These are phyloP conservation scores for Trichoderma oligosporum DNA, from an alignment of 2,329 filamentous ascomycete species.

Conservation along the genomic window DNA sequence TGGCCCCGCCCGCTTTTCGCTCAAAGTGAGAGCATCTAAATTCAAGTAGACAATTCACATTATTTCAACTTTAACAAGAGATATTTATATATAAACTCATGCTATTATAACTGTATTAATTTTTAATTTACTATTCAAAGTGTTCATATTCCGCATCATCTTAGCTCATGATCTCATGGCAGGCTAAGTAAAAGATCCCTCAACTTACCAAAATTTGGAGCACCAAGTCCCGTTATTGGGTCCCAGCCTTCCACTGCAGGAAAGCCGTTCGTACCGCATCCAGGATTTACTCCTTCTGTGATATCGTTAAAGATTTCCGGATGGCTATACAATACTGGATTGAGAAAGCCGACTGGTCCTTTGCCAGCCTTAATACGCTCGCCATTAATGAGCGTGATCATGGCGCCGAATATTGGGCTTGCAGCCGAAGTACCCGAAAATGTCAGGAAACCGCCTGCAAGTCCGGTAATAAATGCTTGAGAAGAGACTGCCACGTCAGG, in stretches of 20 bases:
- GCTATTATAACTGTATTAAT: no score
- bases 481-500: conserved; percentile 46
- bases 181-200: not conserved
- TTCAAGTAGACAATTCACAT: no score
- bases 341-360: conserved; percentile 13
- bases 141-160: no score
- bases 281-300: not conserved
- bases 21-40: no score
- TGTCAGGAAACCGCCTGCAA: conserved; percentile 41
- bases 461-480: conserved; percentile 40
- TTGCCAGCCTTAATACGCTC: conserved; percentile 26
- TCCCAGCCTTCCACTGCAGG: conserved; percentile 5
- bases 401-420: conserved; percentile 30
- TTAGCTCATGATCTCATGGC: not conserved
- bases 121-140: no score
- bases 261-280: not conserved
- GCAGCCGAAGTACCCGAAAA: conserved; percentile 46
- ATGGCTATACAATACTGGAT: not conserved
- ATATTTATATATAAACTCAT: no score
- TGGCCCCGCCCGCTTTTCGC: no score
- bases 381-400: conserved; percentile 31
- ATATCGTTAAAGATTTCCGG: conserved; percentile 9
- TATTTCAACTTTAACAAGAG: no score
- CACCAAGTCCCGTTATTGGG: not conserved
- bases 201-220: not conserved